These are phyloP conservation scores for Podospora conica DNA, from an alignment of 495 filamentous ascomycete genomes.

Conservation along the genomic window DNA sequence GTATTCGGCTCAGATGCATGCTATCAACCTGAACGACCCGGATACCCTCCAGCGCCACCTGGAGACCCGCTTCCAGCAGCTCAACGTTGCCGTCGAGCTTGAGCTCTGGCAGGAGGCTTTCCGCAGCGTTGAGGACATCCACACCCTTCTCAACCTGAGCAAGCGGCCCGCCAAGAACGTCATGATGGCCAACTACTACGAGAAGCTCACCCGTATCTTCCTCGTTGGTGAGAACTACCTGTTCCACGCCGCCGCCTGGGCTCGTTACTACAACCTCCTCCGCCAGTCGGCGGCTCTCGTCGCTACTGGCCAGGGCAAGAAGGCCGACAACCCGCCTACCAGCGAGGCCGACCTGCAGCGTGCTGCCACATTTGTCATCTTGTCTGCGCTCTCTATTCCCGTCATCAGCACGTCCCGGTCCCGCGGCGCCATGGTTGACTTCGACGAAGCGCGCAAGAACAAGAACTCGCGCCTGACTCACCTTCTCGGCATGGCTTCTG, in stretches of 20 bases:
- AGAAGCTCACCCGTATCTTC: constrained; percentile 97
- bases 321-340: constrained; percentile 81
- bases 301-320: constrained; percentile 82
- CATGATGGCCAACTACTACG: constrained; percentile 99
- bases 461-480: constrained; percentile 97
- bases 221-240: constrained; percentile 98
- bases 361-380: constrained; percentile 90
- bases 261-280: constrained; percentile 91
- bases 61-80: constrained; percentile 95
- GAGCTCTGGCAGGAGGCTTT: constrained; percentile 99
- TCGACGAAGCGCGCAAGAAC: constrained; percentile 95
- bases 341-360: constrained; percentile 78
- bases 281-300: constrained; percentile 83
- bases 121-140: constrained; percentile 97
- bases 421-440: constrained; percentile 88
- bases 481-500: constrained; percentile 82
- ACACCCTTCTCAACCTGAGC: constrained; percentile 96
- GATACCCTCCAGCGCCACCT: constrained; percentile 96
- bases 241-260: constrained; percentile 97
- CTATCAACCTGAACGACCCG: constrained; percentile 95
- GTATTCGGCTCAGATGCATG: constrained; percentile 97
- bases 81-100: constrained; percentile 96
- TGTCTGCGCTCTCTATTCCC: constrained; percentile 91
- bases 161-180: constrained; percentile 98
- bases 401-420: constrained; percentile 98